Percentiles rank a stretch among this genome's conserved stretches.
These are phyloP conservation scores for Coffea eugenioides DNA, from an alignment of 257 asterid species.

Conservation along the genomic window DNA sequence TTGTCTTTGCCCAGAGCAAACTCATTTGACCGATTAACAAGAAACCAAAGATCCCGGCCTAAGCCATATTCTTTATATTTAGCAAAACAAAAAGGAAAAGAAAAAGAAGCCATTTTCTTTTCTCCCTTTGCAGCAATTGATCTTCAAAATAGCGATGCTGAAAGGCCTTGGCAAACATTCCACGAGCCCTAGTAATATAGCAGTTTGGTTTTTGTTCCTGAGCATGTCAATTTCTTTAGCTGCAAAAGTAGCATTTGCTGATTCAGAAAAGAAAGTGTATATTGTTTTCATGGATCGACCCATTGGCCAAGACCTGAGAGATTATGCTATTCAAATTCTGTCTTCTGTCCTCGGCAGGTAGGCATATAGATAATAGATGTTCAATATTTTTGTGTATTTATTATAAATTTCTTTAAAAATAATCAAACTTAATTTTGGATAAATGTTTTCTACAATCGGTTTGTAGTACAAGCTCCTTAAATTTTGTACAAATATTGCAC, in stretches of 20 bases:
- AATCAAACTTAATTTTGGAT: neutral
- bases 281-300: conserved; percentile 11
- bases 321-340: conserved; percentile 7
- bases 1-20: no score
- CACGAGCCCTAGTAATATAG: neutral
- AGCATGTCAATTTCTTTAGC: neutral
- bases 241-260: neutral
- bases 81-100: neutral
- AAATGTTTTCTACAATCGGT: neutral
- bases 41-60: neutral
- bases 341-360: conserved; percentile 5
- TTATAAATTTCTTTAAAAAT: no score
- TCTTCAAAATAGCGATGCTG: neutral
- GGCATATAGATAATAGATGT: neutral
- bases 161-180: neutral
- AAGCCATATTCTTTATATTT: no score
- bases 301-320: conserved; percentile 10
- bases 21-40: neutral
- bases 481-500: no score
- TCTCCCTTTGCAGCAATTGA: neutral
- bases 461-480: no score
- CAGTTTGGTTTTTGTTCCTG: neutral
- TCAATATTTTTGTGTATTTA: neutral
- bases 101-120: neutral
- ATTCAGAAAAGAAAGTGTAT: neutral